A percentile compares a stretch with the other conserved stretches of the same genome.
These are phyloP conservation scores for Pichia heedii DNA, from an alignment of 805 yeast species.

Conservation along the genomic window DNA sequence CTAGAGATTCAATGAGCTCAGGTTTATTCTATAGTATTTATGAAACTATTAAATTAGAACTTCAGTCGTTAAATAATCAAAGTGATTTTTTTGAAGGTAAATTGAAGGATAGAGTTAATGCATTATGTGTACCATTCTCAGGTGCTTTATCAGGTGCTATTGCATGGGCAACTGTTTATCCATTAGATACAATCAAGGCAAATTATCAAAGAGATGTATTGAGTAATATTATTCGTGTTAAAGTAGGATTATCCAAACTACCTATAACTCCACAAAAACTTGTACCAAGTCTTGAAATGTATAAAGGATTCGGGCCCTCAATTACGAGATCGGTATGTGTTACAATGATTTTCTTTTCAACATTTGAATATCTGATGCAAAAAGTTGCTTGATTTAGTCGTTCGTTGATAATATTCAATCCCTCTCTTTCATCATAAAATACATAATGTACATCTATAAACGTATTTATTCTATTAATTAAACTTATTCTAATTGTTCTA, in stretches of 20 bases:
- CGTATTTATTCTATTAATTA: conserved; percentile 35
- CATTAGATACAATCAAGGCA: conserved; percentile 74
- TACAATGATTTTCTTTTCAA: conserved; percentile 67
- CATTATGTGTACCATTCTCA: conserved; percentile 48
- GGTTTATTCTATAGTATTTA: conserved; percentile 69
- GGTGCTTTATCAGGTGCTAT: conserved; percentile 76
- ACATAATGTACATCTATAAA: no score
- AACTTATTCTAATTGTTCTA: neutral
- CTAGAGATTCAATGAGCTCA: conserved; percentile 62
- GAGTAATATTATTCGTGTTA: conserved; percentile 48
- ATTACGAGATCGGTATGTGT: conserved; percentile 61
- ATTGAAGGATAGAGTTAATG: conserved; percentile 19
- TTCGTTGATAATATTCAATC: conserved; percentile 29
- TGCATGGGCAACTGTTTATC: conserved; percentile 69
- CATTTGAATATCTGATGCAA: conserved; percentile 60
- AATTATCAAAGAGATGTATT: conserved; percentile 68
- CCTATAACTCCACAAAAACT: conserved; percentile 28
- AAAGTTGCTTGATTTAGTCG: conserved; percentile 30
- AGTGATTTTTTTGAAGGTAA: conserved; percentile 3
- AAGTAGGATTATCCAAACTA: conserved; percentile 37
- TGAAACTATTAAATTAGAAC: conserved; percentile 52
- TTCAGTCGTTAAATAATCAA: conserved; percentile 17
- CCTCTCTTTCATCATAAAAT: no score
- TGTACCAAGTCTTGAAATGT: conserved; percentile 44
- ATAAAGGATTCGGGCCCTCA: conserved; percentile 73